Evolutionary conservation across 805 yeast genomes (phyloP), one percentile per base, ranked within the genome.

Genomic region (Wickerhamiella hasegawae): DNA sequence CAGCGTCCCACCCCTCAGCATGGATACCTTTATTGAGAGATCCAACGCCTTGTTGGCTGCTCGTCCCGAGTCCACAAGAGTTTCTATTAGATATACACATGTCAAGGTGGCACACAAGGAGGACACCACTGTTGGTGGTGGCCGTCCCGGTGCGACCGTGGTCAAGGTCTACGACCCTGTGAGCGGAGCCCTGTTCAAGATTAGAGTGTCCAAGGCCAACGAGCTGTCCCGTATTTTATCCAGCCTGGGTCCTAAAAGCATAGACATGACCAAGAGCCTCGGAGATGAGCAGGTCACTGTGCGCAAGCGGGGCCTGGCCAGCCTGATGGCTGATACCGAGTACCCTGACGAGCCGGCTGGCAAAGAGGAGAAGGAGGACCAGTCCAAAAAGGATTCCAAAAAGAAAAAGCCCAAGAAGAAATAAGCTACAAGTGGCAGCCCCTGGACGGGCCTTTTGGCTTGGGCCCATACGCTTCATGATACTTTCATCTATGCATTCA

Each of bases 171-270:
- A 57, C 45, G 83, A 81, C 49, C 68, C 84, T 2, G 64, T 58
- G 14, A 60, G 71, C 14, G 85, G 85, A 5, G 63, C 73, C 28
- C 65, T 74, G 40, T 67, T 74, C 53, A 66, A 63, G 40, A 71
- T 64, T 50, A 63, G 60, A 40, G 73, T 87, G 1, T 58, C 60
- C 42, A 75, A 76, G 44, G 57, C 66, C 32, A 81, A 82, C 51
- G 93, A 83, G 53, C 67, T 84, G 31, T 72, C 81, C 18, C 67
- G 85, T 44, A 50, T 83, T 17, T 58, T 80, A 51, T 69, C 80
- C 33, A 77, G 80, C 5, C 49, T 83, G 32, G 93, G 93, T 17
- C 60, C 62, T 5, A 45, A 51, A 19, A 44, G 47, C 5, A 52
- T 56, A 16, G 50, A 46, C 15, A 40, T 50, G 30, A 38, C 36